Base-by-base conservation (phyloP, 73 alveolate species). In the Paramecium sexaurelia region DNA sequence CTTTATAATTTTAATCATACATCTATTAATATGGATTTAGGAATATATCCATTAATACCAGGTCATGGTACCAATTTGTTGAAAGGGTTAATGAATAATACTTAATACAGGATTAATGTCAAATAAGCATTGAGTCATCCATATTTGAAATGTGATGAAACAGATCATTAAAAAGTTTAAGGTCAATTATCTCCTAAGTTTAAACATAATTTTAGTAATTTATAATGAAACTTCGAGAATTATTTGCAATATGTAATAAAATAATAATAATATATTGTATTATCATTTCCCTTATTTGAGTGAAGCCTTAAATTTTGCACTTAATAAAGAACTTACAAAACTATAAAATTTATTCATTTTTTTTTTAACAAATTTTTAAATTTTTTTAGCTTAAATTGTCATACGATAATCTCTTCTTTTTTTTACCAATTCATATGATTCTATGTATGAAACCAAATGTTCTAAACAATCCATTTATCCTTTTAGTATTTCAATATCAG, bases 271-370 rank as follows among this genome's bases (percentile, higher is more conserved):
- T 15, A 22, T 2, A 47, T 47, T n/a, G n/a, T 47, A 51, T 51
- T 15, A 51, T 61, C 83, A 61, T 32, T 71, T 71, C 8, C 86
- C 56, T 40, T 78, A 43, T 43, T 78, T 78, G 7, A 78, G 71
- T 8, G 68, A 40, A 78, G 90, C 40, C 39, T 78, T 78, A n/a
- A 78, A 78, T 33, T 78, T 78, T 10, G 90, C 90, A 78, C 90
- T 78, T 0, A 78, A 29, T 24, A 78, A 22, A 17, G 90, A 78
- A 40, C 75, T 39, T 41, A 78, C 45, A 43, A 78, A 78, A 22
- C 73, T 78, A 78, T 78, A 78, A 33, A 78, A 78, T 33, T 78
- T 78, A 19, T 22, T 78, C 90, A 78, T 78, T 22, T 78, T 78
- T 61, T 78, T 78, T 15, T 43, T 78, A 17, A 78, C 55, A 43